Evolutionary conservation across 202 grass and related monocot genomes (phyloP), one percentile per base, ranked within the genome.

Genomic region (Elaeis oleifera): DNA sequence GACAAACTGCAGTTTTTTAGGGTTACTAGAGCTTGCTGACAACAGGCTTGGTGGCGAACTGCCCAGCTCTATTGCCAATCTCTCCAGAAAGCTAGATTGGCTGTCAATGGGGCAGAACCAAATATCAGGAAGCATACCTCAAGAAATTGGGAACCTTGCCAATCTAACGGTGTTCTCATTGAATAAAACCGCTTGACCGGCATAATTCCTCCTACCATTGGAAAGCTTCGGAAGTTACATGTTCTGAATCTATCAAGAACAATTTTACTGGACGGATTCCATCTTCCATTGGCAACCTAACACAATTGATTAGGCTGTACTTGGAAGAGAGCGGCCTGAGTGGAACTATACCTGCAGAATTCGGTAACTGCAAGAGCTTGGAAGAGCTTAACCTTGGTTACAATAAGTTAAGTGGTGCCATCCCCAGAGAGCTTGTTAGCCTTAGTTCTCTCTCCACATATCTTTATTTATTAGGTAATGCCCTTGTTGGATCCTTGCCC

Each of bases 401-500:
- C 18, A 73, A 79, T 55, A 21, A 67, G 54, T 57, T 84, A 2
- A 50, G 23, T 39, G 81, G 81, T 16, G 72, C 17, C 7, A 84
- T 84, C 16, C 81, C 81, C 5, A 69, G 48, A 51, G 71, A 67
- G 6, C 20, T 84, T 16, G 49, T 79, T 39, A 56, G 65, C 1
- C 59, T 77, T 71, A 71, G 71, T 50, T 78, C 81, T 49, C 58
- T 78, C 11, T 75, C 75, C 5, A 11, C 18, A 27, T 57, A 18
- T 18, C 71, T 84, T 57, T 60, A 84, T 65, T 62, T 84, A 50
- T 77, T 76, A 20, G n/a, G 79, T 59, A 84, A 84, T 71, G 54
- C 29, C 6, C 56, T 84, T n/a, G 77, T 28, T 39, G 76, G 80
- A 20, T 59, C 51, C 16, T 18, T 84, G 4, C 64, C 85, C 25